Evolutionary conservation across 2,329 filamentous ascomycete genomes (phyloP), one percentile per base, ranked within the genome.

Genomic region (Pseudopyricularia cyperi): DNA sequence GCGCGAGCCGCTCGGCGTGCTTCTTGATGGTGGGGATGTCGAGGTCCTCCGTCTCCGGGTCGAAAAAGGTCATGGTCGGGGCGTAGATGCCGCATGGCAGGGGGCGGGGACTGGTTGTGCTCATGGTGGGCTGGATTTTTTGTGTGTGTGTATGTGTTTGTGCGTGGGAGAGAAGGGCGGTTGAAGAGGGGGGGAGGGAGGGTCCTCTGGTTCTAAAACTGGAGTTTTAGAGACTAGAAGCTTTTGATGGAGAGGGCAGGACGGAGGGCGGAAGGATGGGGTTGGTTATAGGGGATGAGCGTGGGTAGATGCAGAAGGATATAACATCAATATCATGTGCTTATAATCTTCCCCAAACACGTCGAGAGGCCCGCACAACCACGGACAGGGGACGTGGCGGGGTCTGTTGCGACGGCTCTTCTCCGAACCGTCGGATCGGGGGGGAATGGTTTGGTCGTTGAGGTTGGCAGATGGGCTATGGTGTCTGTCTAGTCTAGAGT

Each of bases 21-120:
- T 79, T 84, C 68, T 87, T 86, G 70, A 93, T 87, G 54, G 79
- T 78, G 34, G 85, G 75, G 57, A 90, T 80, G 63, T 95, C 89
- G 60, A 95, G 76, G 48, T 93, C 87, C 69, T 95, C 89, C 46
- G 87, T 93, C 57, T 83, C 77, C 7, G 84, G 76, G 68, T 91
- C 74, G 73, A 95, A 95, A 67, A 95, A 94, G 61, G 88, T 94
- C 82, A 93, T 88, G 55, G 86, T 91, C 26, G 89, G 89, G 55
- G 86, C 86, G 68, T 93, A 94, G 65, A 93, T 89, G 65, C 88
- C 87, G 62, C 84, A 83, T 46, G 85, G 84, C 52, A 94, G 78
- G 57, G 83, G 75, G 54, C 76, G 70, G 55, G 70, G 70, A 17
- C 68, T 57, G 19, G 49, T 4, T 19, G 34, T 12, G 35, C 35